Evolutionary conservation across 169 alveolate species (phyloP), one percentile per base, ranked within the genome.

Genomic region (Hepatocystis sp.): DNA sequence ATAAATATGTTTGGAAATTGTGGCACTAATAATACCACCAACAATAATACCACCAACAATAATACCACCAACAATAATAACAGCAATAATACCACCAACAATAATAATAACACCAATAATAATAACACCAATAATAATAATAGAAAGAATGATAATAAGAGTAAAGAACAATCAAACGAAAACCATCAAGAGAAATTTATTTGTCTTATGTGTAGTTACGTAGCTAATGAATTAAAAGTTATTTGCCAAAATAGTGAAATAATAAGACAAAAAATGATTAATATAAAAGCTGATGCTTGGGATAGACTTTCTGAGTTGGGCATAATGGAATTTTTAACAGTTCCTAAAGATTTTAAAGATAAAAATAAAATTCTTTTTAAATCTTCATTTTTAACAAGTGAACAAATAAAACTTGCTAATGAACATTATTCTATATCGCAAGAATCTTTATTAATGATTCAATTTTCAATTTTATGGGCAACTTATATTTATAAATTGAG

Each of bases 141-240:
- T n/a, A n/a, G n/a, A n/a, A 10, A 5, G 10, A 5, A 36, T 36
- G 47, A 36, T 7, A 36, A 7, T 5, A 10, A 36, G 5, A 7
- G 13, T 36, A 36, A 10, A 7, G 47, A 36, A 36, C 47, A 7
- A 36, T 7, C 10, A 36, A 10, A 36, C 5, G 47, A 7, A 36
- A 36, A 36, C 10, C 15, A 10, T 5, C 47, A 36, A 36, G 47
- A 36, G 10, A 36, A 36, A 36, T 78, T 78, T 32, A 78, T 78
- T 4, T 78, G 89, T 13, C 49, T 78, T 11, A 61, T 78, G 89
- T 78, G 89, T 40, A 78, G 84, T 28, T 63, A 78, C 27, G 89
- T 78, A 32, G 89, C 89, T 0, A 78, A 78, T 32, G 89, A 78
- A 17, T 27, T 78, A 10, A 78, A 63, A 8, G 2, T 63, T 8